A percentile compares a stretch with the other conserved stretches of the same genome.
Conservation (phyloP, 2,329 filamentous ascomycete species). For the Biscogniauxia sp. region DNA sequence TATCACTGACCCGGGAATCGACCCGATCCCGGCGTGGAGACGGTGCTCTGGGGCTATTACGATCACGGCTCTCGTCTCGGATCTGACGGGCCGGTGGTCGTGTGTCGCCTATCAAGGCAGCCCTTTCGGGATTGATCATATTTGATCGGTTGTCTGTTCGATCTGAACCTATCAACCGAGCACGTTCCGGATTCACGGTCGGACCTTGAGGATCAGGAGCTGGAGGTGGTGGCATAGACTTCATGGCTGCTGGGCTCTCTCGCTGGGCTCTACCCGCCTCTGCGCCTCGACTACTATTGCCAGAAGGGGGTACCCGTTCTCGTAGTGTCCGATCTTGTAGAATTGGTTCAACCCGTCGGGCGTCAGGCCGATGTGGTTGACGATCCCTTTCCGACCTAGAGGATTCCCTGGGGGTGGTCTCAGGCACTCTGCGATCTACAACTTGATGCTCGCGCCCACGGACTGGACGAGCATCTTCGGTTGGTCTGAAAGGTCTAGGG, state of each 20-base stretch:
- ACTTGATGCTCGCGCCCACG: conserved; percentile 41
- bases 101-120: conserved; percentile 42
- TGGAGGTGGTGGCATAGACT: conserved; percentile 30
- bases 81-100: conserved; percentile 36
- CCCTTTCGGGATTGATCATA: conserved; percentile 48
- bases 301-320: conserved; percentile 33
- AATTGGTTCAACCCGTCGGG: conserved; percentile 30
- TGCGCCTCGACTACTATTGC: conserved; percentile 20
- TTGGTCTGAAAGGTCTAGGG: conserved; percentile 34
- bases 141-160: conserved; percentile 38
- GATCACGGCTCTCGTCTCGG: conserved; percentile 46
- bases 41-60: conserved; percentile 32
- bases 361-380: conserved; percentile 27
- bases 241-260: conserved; percentile 26
- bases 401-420: conserved; percentile 36
- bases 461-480: conserved; percentile 41
- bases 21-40: conserved; percentile 48
- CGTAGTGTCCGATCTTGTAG: conserved; percentile 36
- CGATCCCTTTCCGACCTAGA: conserved; percentile 41
- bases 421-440: conserved; percentile 42
- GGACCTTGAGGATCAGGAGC: conserved; percentile 40
- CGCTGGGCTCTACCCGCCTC: conserved; percentile 27
- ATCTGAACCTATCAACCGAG: conserved; percentile 42
- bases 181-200: conserved; percentile 55
- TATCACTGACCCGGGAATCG: conserved; percentile 37